Conservation (phyloP, 2,329 filamentous ascomycete species). For the Colletotrichum sp. region DNA sequence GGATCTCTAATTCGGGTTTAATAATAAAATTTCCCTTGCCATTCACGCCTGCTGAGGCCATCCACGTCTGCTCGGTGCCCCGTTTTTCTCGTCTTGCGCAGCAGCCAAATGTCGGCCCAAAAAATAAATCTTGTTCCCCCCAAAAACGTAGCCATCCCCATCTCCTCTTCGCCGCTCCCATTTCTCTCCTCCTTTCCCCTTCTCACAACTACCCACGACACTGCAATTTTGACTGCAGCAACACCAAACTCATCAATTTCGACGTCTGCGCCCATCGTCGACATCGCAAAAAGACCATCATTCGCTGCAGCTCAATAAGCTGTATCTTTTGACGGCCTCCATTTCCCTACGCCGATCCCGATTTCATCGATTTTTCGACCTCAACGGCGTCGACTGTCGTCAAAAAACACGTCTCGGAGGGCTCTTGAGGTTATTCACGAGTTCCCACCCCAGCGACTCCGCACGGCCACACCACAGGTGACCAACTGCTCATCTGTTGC, state of each 20-base stretch:
- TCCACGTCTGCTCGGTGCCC: conserved; percentile 39
- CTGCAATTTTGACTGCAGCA: conserved; percentile 38
- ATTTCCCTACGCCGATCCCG: conserved; percentile 27
- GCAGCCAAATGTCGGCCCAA: conserved; percentile 36
- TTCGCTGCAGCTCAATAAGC: conserved; percentile 35
- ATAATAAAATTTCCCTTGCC: conserved; percentile 42
- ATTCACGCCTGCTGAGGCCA: conserved; percentile 21
- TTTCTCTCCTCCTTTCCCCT: conserved; percentile 29
- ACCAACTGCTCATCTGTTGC: conserved; percentile 16
- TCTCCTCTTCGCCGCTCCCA: conserved; percentile 34
- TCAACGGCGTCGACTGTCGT: conserved; percentile 15
- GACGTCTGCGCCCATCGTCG: conserved; percentile 26
- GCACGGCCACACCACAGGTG: conserved; percentile 21
- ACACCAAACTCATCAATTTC: conserved; percentile 44
- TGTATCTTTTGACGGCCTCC: conserved; percentile 29
- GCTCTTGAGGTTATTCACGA: conserved; percentile 27
- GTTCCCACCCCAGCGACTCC: conserved; percentile 18
- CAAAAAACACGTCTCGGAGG: conserved; percentile 8
- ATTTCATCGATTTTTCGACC: conserved; percentile 23
- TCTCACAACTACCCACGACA: conserved; percentile 34
- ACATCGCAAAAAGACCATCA: conserved; percentile 40
- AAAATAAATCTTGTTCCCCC: conserved; percentile 47
- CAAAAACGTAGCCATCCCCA: conserved; percentile 60
- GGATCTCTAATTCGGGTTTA: conserved; percentile 24
- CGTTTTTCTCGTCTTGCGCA: conserved; percentile 50